A percentile compares a stretch with the other conserved stretches of the same genome.
phyloP scores from a whole-genome alignment of 2,329 filamentous ascomycete genomes.

The Diaporthe citrichinensis region DNA sequence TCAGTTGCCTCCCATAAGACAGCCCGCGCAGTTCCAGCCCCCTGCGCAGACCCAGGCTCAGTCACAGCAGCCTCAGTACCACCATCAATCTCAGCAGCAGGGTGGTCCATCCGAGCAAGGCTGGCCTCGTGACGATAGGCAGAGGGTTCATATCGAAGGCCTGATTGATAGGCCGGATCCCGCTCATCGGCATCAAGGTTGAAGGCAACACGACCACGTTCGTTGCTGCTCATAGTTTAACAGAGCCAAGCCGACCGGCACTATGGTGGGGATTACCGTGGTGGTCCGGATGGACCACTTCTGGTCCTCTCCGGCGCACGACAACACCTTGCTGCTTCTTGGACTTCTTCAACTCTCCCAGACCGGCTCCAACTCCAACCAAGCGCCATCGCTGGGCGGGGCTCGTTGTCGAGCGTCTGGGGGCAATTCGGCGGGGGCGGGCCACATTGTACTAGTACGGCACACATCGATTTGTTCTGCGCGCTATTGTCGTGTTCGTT shows the following conservation, averaged over 20 bases:
- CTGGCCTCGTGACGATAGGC: constrained; percentile 64
- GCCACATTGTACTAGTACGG: constrained; percentile 38
- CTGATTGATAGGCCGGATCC: constrained; percentile 71
- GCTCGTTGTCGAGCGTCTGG: background rate
- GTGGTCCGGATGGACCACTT: background rate
- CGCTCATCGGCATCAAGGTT: constrained; percentile 45
- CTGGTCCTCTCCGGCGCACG: constrained; percentile 2
- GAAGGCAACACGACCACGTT: background rate
- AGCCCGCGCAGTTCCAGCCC: constrained; percentile 51
- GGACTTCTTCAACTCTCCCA: background rate
- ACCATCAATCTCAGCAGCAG: constrained; percentile 52
- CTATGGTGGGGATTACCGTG: constrained; percentile 6
- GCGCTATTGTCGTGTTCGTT: constrained; percentile 33
- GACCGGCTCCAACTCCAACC: background rate
- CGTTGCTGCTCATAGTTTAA: background rate
- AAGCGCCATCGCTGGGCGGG: constrained; percentile 2
- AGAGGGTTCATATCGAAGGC: constrained; percentile 72
- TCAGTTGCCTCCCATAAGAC: constrained; percentile 65
- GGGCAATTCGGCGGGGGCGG: background rate
- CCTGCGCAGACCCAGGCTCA: constrained; percentile 46
- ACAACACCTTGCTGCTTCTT: background rate
- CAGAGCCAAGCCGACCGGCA: background rate
- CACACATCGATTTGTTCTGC: constrained; percentile 28
- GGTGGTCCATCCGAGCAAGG: constrained; percentile 35
- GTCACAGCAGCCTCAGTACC: constrained; percentile 54